Evolutionary conservation across 805 yeast species (phyloP).

Genomic region (Cyberlindnera mississippiensis): DNA sequence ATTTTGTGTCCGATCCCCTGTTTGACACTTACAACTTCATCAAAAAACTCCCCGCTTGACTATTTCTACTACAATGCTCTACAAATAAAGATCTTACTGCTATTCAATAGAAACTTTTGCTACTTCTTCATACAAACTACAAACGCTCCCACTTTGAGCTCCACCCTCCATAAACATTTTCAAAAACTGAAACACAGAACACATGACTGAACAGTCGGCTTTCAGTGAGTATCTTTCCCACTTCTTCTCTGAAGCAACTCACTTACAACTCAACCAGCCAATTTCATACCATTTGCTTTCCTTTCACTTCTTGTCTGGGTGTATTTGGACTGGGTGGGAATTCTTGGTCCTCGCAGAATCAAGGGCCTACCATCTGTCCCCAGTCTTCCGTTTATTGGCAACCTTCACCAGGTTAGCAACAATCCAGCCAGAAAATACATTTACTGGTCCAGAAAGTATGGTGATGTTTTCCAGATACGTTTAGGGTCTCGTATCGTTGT

Average conservation of each 20-base stretch:
- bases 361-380: constrained; percentile 41
- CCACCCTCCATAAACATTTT: too few relatives aligned
- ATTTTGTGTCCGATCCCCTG: background rate
- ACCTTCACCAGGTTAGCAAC: constrained; percentile 37
- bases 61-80: too few relatives aligned
- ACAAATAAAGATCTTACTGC: too few relatives aligned
- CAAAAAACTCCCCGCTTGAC: too few relatives aligned
- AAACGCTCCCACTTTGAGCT: too few relatives aligned
- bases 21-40: too few relatives aligned
- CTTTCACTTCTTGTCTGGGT: background rate
- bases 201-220: too few relatives aligned
- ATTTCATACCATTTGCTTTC: background rate
- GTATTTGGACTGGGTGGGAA: constrained; percentile 19
- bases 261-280: background rate
- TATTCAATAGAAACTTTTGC: too few relatives aligned
- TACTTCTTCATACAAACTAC: too few relatives aligned
- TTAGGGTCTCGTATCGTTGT: constrained; percentile 55
- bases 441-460: constrained; percentile 41
- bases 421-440: constrained; percentile 49
- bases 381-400: constrained; percentile 50
- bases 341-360: constrained; percentile 31
- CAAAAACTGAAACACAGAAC: too few relatives aligned
- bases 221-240: background rate
- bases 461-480: constrained; percentile 56
- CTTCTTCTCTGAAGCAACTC: background rate